Percentiles rank a stretch among this genome's conserved stretches.
These are phyloP conservation scores for Globisporangium middletonii DNA, from an alignment of 352 stramenopile genomes.

Conservation along the genomic window DNA sequence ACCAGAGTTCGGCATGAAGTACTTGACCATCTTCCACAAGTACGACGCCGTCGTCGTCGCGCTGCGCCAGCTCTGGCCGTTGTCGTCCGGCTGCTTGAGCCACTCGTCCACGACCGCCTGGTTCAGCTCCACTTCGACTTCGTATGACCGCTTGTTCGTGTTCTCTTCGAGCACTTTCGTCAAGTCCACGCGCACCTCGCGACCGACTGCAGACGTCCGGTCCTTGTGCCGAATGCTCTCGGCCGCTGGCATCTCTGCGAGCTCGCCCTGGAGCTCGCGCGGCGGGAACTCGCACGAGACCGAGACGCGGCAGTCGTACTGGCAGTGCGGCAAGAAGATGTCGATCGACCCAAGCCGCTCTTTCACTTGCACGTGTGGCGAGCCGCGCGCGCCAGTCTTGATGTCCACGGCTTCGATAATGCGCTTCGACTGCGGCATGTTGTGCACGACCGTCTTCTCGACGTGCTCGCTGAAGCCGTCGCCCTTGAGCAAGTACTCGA, in stretches of 20 bases:
- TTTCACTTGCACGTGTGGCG: slow-evolving; percentile 69
- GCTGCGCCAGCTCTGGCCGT: slow-evolving; percentile 64
- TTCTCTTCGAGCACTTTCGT: slow-evolving; percentile 80
- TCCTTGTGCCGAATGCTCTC: slow-evolving; percentile 75
- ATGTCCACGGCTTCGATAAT: slow-evolving; percentile 71
- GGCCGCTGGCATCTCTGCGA: slow-evolving; percentile 59
- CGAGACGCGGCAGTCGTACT: slow-evolving; percentile 80
- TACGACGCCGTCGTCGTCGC: slow-evolving; percentile 57
- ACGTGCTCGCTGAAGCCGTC: slow-evolving; percentile 69
- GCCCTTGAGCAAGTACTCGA: slow-evolving; percentile 63
- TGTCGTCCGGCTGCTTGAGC: slow-evolving; percentile 70
- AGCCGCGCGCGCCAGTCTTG: slow-evolving; percentile 37
- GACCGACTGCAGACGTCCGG: slow-evolving; percentile 67
- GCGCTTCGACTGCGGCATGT: slow-evolving; percentile 67
- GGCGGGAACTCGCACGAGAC: slow-evolving; percentile 77
- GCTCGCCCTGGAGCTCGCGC: slow-evolving; percentile 45
- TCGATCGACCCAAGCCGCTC: slow-evolving; percentile 77
- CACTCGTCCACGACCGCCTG: slow-evolving; percentile 63
- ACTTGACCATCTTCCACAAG: slow-evolving; percentile 80
- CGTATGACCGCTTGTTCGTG: slow-evolving; percentile 58
- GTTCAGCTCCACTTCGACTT: slow-evolving; percentile 79
- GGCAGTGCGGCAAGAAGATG: slow-evolving; percentile 83
- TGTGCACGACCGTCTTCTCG: slow-evolving; percentile 79
- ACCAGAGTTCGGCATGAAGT: slow-evolving; percentile 76
- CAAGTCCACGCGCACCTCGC: slow-evolving; percentile 75